Conservation (phyloP, 176 grass and related monocot species). For the Oryza glaberrima region DNA sequence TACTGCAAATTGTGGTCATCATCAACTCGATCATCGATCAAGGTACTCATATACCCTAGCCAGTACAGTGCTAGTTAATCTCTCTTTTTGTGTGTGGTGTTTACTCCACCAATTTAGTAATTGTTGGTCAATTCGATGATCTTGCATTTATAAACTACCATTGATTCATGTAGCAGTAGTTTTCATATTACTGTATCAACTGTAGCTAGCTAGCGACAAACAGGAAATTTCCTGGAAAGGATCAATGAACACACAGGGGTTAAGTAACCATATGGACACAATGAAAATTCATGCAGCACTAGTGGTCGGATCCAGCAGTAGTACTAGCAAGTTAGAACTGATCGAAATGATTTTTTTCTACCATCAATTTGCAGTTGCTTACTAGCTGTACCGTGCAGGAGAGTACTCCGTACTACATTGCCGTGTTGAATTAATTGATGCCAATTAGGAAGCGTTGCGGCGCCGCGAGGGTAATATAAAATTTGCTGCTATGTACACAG, state of each 20-base stretch:
- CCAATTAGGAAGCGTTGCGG: not conserved
- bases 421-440: not conserved
- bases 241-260: not conserved
- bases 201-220: not conserved
- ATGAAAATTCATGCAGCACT: not conserved
- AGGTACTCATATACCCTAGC: too few relatives aligned
- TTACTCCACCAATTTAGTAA: constrained; percentile 11
- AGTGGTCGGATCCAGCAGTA: not conserved
- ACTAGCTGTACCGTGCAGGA: not conserved
- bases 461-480: not conserved
- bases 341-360: not conserved
- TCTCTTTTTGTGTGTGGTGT: not conserved
- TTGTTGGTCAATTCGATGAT: constrained; percentile 11
- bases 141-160: not conserved
- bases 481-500: not conserved
- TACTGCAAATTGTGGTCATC: not conserved
- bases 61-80: too few relatives aligned
- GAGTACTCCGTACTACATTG: not conserved
- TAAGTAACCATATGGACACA: not conserved
- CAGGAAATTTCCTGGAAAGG: constrained; percentile 17
- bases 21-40: not conserved
- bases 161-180: not conserved
- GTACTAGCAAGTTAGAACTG: not conserved
- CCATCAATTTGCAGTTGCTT: not conserved
- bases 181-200: not conserved